These are phyloP conservation scores for Pestalotiopsis fici DNA, from an alignment of 2,329 filamentous ascomycete genomes.

Conservation along the genomic window DNA sequence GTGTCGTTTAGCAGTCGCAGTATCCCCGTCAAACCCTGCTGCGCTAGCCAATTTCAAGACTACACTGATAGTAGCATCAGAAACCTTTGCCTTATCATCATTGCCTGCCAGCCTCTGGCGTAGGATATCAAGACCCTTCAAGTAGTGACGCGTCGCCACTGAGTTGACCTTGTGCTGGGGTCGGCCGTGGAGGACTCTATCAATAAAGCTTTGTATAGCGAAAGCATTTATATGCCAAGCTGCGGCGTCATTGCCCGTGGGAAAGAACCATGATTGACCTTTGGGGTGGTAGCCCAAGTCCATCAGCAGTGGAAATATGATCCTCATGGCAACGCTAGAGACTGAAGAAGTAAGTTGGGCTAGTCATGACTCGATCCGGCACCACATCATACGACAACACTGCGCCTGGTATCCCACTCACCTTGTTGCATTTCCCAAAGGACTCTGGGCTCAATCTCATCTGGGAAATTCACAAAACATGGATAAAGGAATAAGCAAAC, in stretches of 20 bases:
- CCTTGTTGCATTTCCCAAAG: not conserved
- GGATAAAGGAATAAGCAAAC: too few species aligned
- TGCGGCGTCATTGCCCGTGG: not conserved
- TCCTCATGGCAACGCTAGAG: too few species aligned
- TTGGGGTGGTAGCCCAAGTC: not conserved
- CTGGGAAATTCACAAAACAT: not conserved
- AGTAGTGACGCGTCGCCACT: conserved; percentile 22
- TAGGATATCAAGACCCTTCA: conserved; percentile 28
- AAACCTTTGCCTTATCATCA: conserved; percentile 23
- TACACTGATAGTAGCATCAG: conserved; percentile 29
- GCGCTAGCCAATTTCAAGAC: conserved; percentile 31
- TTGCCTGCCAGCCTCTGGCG: conserved; percentile 27
- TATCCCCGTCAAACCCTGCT: conserved; percentile 29
- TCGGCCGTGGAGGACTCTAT: conserved; percentile 16
- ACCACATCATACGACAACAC: not conserved
- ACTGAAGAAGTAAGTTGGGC: too few species aligned
- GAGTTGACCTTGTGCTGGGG: conserved; percentile 4
- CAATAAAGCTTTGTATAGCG: conserved; percentile 31
- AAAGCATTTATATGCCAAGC: not conserved
- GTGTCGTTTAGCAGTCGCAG: conserved; percentile 29
- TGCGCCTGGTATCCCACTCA: not conserved
- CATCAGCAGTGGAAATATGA: too few species aligned
- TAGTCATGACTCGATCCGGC: too few species aligned
- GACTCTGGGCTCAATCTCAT: too few species aligned
- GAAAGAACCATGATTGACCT: not conserved